Conservation (phyloP, 768 basidiomycete species). For the Mycena epipterygia region DNA sequence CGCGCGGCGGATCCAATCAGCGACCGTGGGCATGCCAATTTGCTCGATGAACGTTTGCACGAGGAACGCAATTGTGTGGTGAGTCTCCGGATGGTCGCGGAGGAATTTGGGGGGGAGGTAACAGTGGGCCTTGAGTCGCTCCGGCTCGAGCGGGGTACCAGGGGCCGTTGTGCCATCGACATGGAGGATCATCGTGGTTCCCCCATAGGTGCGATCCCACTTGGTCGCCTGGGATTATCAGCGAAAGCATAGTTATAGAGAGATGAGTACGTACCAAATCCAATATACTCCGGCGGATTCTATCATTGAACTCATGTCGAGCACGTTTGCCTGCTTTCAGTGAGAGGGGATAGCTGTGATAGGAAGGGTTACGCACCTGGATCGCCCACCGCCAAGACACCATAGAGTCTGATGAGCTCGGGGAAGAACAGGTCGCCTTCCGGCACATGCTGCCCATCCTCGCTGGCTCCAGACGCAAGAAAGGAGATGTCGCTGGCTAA, state of each 20-base stretch:
- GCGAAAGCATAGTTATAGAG: background rate
- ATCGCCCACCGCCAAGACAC: no score
- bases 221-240: background rate
- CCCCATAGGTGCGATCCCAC: constrained; percentile 3
- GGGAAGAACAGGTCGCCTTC: background rate
- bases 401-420: background rate
- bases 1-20: background rate
- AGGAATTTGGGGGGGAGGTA: background rate
- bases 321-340: background rate
- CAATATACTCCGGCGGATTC: background rate
- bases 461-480: constrained; percentile 4
- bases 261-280: background rate
- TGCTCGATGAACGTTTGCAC: background rate
- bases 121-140: background rate
- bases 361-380: background rate
- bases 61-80: background rate
- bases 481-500: constrained; percentile 4
- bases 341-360: background rate
- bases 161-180: background rate
- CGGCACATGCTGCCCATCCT: background rate
- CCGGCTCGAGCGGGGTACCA: background rate
- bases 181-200: background rate
- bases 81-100: background rate
- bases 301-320: background rate
- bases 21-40: background rate